phyloP scores from a whole-genome alignment of 2,329 filamentous ascomycete genomes.

The Neonectria ditissima region DNA sequence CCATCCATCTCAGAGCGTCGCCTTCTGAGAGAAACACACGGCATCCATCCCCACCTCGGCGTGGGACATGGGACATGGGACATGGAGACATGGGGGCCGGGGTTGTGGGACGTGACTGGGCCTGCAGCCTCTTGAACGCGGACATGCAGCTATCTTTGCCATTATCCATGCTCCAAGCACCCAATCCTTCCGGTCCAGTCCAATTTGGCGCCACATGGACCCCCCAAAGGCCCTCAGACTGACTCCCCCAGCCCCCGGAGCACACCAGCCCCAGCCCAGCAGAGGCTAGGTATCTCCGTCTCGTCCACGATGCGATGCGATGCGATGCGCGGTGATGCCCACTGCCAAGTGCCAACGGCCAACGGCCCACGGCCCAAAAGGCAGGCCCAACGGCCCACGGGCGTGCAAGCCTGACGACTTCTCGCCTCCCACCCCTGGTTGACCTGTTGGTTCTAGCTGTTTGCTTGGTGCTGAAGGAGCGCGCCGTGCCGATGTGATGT shows the following conservation, averaged over 20 bases:
- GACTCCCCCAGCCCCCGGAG: conserved; percentile 5
- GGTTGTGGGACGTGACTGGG: conserved; percentile 18
- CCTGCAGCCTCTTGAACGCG: conserved; percentile 24
- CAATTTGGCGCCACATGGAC: conserved; percentile 18
- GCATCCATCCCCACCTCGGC: conserved; percentile 19
- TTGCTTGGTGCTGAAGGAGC: conserved; percentile 3
- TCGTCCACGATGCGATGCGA: conserved; percentile 9
- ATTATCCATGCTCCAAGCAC: neutral
- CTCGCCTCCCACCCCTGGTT: conserved; percentile 10
- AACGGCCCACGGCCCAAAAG: neutral
- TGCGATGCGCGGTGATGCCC: conserved; percentile 19
- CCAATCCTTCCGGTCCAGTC: conserved; percentile 15
- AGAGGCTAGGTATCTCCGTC: conserved; percentile 4
- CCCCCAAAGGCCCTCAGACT: conserved; percentile 13
- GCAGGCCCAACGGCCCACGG: conserved; percentile 10
- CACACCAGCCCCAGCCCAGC: conserved; percentile 7
- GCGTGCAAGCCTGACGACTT: conserved; percentile 2
- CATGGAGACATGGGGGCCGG: conserved; percentile 1
- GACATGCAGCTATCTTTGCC: conserved; percentile 22
- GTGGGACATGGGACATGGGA: neutral
- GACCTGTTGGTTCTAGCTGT: conserved; percentile 14
- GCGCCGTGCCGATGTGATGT: conserved; percentile 9
- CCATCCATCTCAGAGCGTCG: neutral
- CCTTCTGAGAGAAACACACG: neutral
- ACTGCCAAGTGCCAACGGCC: conserved; percentile 2